Evolutionary conservation across 2,329 filamentous ascomycete genomes (phyloP).

Genomic region (Sporothrix sp.): DNA sequence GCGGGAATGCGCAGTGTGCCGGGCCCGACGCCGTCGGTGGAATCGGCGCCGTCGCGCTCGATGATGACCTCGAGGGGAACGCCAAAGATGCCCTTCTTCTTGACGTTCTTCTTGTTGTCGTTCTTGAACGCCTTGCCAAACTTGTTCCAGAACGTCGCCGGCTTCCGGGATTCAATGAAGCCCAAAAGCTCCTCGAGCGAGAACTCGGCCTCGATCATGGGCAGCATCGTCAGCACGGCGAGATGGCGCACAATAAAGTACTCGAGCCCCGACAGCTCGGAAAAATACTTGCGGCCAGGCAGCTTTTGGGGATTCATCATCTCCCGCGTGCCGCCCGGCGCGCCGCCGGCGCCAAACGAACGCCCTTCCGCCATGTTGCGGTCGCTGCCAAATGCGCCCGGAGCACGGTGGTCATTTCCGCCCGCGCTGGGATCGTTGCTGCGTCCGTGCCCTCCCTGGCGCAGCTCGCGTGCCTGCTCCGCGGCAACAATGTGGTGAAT

Average conservation of each 20-base stretch:
- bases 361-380: not conserved
- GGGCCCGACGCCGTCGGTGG: slow-evolving; percentile 92
- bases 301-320: slow-evolving; percentile 11
- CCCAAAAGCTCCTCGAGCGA: slow-evolving; percentile 86
- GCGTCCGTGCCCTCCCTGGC: slow-evolving; percentile 66
- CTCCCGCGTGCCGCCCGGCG: not conserved
- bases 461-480: slow-evolving; percentile 86
- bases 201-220: slow-evolving; percentile 80
- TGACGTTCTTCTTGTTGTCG: slow-evolving; percentile 63
- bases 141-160: slow-evolving; percentile 93
- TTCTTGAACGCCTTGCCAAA: slow-evolving; percentile 94
- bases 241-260: slow-evolving; percentile 97
- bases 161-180: slow-evolving; percentile 84
- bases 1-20: slow-evolving; percentile 83
- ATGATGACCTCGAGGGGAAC: slow-evolving; percentile 81
- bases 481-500: slow-evolving; percentile 93
- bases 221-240: slow-evolving; percentile 89
- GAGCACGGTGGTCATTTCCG: slow-evolving; percentile 40
- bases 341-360: slow-evolving; percentile 20
- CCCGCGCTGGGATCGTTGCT: slow-evolving; percentile 48
- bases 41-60: slow-evolving; percentile 89
- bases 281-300: slow-evolving; percentile 75
- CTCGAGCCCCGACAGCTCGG: slow-evolving; percentile 86
- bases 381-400: not conserved
- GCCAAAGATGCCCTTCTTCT: slow-evolving; percentile 92